A percentile compares a stretch with the other conserved stretches of the same genome.
phyloP scores from a whole-genome alignment of 306 rosid species.

The Neltuma alba region DNA sequence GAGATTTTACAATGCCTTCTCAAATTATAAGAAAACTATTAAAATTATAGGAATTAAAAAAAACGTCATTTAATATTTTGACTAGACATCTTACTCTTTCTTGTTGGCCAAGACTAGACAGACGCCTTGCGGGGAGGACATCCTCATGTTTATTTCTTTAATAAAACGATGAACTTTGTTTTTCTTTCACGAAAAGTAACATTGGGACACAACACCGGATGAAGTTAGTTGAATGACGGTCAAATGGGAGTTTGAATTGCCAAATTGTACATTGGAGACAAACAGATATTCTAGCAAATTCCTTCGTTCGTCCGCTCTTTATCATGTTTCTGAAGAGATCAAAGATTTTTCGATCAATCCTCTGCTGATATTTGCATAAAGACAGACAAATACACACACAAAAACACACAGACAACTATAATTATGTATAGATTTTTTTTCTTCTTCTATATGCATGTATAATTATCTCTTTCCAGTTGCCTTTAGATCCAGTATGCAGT shows the following conservation, averaged over 20 bases:
- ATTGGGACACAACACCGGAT: no score
- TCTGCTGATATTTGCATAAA: background rate
- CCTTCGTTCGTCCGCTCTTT: background rate
- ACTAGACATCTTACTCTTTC: background rate
- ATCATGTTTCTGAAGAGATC: background rate
- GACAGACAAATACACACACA: background rate
- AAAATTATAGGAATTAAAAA: background rate
- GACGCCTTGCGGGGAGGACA: no score
- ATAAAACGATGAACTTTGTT: no score
- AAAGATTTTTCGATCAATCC: background rate
- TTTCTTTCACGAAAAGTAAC: no score
- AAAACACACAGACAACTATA: background rate
- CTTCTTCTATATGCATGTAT: background rate
- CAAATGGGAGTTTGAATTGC: background rate
- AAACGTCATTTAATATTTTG: background rate
- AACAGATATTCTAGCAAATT: background rate
- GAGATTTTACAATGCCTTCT: background rate
- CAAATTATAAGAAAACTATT: background rate
- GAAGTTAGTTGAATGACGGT: background rate
- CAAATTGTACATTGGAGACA: background rate
- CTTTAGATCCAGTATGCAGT: background rate
- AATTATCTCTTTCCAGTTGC: background rate
- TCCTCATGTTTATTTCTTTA: no score
- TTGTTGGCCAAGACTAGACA: no score
- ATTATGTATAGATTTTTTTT: no score